Conservation (phyloP, 345 rosid genomes). For the Eucalyptus leucophloia region DNA sequence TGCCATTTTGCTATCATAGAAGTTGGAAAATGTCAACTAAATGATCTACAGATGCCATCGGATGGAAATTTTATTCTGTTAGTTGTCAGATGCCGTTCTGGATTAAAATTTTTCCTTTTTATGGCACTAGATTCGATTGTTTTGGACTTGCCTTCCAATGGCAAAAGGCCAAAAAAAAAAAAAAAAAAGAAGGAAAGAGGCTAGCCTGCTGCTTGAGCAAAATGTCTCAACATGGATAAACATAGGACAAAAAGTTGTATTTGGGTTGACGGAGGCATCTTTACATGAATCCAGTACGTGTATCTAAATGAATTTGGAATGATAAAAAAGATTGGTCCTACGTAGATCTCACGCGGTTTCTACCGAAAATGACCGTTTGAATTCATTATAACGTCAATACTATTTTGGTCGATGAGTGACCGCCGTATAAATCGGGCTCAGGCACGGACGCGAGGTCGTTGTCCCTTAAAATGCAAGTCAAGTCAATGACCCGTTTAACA, state of each 20-base stretch:
- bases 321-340: neutral
- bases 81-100: neutral
- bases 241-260: neutral
- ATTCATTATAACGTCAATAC: neutral
- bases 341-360: neutral
- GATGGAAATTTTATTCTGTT: neutral
- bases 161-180: neutral
- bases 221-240: neutral
- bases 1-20: neutral
- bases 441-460: fast-evolving
- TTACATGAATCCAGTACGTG: neutral
- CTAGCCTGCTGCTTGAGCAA: neutral
- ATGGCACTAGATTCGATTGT: neutral
- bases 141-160: neutral
- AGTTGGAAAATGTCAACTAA: neutral
- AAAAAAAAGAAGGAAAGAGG: neutral
- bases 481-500: neutral
- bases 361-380: fast-evolving
- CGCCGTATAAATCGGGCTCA: fast-evolving
- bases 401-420: neutral
- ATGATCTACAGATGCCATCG: neutral
- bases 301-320: neutral
- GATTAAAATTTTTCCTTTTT: neutral
- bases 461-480: neutral
- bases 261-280: neutral